A percentile compares a stretch with the other conserved stretches of the same genome.
These are phyloP conservation scores for Aspergillus ustus DNA, from an alignment of 2,329 filamentous ascomycete genomes.

Conservation along the genomic window DNA sequence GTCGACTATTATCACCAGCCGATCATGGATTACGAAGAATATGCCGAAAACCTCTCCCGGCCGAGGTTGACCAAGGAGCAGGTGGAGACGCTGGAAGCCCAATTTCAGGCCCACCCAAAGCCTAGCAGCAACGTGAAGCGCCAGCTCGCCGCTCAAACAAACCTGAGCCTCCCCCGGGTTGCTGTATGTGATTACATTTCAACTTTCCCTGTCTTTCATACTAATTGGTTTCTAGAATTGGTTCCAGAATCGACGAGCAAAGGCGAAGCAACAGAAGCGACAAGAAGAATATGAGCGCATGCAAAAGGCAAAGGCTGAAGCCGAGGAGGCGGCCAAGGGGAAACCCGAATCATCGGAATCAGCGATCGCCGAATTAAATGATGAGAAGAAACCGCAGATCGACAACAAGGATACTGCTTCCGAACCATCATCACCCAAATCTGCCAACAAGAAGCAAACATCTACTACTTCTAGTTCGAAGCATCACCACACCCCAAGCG, in stretches of 20 bases:
- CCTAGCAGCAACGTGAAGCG: slow-evolving; percentile 56
- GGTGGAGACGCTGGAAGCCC: slow-evolving; percentile 54
- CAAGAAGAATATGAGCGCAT: slow-evolving; percentile 55
- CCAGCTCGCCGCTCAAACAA: slow-evolving; percentile 54
- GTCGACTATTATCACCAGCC: slow-evolving; percentile 48
- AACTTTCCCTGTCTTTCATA: not conserved
- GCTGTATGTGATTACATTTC: slow-evolving; percentile 45
- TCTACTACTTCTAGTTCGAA: slow-evolving; percentile 32
- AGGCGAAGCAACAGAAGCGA: slow-evolving; percentile 56
- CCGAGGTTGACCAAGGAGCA: slow-evolving; percentile 58
- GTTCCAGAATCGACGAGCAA: slow-evolving; percentile 58
- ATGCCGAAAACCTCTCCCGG: slow-evolving; percentile 52
- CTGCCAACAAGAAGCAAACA: slow-evolving; percentile 27
- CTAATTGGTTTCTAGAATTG: slow-evolving; percentile 48
- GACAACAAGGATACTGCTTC: slow-evolving; percentile 32
- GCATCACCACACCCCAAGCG: slow-evolving; percentile 44
- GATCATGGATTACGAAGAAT: slow-evolving; percentile 52
- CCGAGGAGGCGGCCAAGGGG: slow-evolving; percentile 39
- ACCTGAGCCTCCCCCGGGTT: slow-evolving; percentile 54
- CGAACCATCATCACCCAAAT: slow-evolving; percentile 32
- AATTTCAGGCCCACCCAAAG: slow-evolving; percentile 56
- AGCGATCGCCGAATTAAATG: slow-evolving; percentile 30
- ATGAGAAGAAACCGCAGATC: slow-evolving; percentile 26
- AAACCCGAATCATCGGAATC: slow-evolving; percentile 36
- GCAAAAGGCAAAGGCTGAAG: slow-evolving; percentile 45